A percentile compares a stretch with the other conserved stretches of the same genome.
These are phyloP conservation scores for Takakia lepidozioides DNA, from an alignment of 225 moss, liverwort and hornwort species.

Conservation along the genomic window DNA sequence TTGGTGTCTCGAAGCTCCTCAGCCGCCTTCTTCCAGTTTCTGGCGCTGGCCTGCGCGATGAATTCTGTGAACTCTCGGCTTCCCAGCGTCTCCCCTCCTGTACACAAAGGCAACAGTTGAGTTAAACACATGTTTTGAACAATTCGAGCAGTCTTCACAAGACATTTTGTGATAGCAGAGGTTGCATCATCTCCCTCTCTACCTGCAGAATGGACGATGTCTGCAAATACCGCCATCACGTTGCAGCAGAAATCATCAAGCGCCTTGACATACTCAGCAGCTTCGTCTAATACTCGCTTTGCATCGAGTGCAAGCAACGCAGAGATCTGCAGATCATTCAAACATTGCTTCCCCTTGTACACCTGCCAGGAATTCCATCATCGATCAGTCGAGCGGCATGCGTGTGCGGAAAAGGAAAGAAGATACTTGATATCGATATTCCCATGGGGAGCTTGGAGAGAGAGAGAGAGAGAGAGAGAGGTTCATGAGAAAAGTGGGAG, in stretches of 20 bases:
- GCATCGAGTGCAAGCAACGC: constrained; percentile 56
- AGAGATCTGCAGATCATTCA: constrained; percentile 63
- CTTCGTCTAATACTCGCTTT: constrained; percentile 55
- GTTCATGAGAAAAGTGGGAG: background rate
- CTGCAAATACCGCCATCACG: constrained; percentile 82
- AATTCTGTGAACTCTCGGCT: too few relatives aligned
- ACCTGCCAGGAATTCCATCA: constrained; percentile 23
- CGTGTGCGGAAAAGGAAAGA: background rate
- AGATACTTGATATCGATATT: background rate
- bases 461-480: background rate
- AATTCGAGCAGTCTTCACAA: too few relatives aligned
- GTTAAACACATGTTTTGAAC: too few relatives aligned
- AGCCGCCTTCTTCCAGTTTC: too few relatives aligned
- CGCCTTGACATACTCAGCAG: constrained; percentile 38
- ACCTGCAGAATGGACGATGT: constrained; percentile 56
- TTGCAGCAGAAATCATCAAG: constrained; percentile 72
- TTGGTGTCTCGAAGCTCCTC: too few relatives aligned
- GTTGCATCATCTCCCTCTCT: background rate
- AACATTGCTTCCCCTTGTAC: constrained; percentile 42
- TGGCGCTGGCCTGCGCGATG: too few relatives aligned
- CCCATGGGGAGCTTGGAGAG: background rate
- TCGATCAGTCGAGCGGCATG: background rate
- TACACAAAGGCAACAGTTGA: too few relatives aligned
- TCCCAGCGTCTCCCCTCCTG: too few relatives aligned
- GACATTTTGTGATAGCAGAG: too few relatives aligned